A percentile compares a stretch with the other conserved stretches of the same genome.
These are phyloP conservation scores for Schizonepeta tenuifolia DNA, from an alignment of 257 asterid genomes.

Conservation along the genomic window DNA sequence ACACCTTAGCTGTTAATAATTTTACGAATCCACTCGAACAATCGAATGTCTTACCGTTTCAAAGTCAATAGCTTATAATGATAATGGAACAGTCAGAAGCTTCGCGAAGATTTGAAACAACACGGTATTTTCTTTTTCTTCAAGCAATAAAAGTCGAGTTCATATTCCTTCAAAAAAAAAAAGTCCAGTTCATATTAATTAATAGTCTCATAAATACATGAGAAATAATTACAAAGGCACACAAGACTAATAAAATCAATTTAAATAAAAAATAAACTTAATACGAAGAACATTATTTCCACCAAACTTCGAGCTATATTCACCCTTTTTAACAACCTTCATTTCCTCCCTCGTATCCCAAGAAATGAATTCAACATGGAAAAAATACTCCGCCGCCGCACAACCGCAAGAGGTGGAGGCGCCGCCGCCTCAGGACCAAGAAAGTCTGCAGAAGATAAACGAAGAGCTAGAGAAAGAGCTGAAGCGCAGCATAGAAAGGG, in stretches of 20 bases:
- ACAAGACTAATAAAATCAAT: no score
- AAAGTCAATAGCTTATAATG: neutral
- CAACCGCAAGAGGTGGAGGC: neutral
- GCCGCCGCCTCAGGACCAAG: constrained; percentile 16
- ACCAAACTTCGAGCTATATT: neutral
- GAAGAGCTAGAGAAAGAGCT: constrained; percentile 33
- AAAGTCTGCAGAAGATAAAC: constrained; percentile 22
- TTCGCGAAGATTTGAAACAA: constrained; percentile 6
- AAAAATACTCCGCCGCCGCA: neutral
- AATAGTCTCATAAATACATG: no score
- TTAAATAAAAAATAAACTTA: no score
- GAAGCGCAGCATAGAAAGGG: constrained; percentile 26
- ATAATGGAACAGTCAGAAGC: neutral
- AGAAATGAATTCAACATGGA: neutral
- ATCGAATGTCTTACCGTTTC: no score
- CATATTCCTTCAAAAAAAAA: neutral
- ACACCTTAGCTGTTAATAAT: no score
- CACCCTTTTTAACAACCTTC: neutral
- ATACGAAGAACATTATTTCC: no score
- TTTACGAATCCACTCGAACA: no score
- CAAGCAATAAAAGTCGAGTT: constrained; percentile 19
- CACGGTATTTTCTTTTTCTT: neutral
- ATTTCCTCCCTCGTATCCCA: neutral
- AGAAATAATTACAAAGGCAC: no score
- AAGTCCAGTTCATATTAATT: constrained; percentile 20